phyloP scores from a whole-genome alignment of 2,329 filamentous ascomycete genomes.

The Trichoderma endophyticum region DNA sequence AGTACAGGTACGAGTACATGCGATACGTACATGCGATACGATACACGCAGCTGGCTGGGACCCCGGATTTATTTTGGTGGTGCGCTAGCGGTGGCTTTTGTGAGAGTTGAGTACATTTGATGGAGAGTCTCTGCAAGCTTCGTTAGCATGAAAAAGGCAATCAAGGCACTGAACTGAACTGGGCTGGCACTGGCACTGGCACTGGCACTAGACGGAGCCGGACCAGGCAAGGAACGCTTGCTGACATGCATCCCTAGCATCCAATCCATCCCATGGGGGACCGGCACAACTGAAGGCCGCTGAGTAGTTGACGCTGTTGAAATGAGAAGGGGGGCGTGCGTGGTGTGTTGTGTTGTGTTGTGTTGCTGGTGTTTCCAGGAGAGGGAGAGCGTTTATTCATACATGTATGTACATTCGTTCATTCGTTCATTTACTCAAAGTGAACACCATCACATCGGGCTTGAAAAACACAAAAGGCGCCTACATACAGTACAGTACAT shows the following conservation, averaged over 20 bases:
- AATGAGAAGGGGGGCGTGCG: background rate
- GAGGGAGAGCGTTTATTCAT: background rate
- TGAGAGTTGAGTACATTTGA: no score
- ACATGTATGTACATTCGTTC: background rate
- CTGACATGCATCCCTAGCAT: constrained; percentile 21
- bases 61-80: constrained; percentile 15
- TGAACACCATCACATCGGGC: background rate
- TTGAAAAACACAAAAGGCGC: no score
- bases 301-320: background rate
- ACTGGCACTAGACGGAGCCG: constrained; percentile 2
- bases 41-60: background rate
- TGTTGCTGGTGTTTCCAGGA: background rate
- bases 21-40: no score
- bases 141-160: background rate
- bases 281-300: constrained; percentile 14
- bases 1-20: background rate
- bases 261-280: constrained; percentile 17
- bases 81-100: background rate
- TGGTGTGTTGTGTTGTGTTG: background rate
- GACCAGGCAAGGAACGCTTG: constrained; percentile 20
- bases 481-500: no score
- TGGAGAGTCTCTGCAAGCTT: background rate
- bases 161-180: background rate
- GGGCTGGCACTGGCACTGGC: no score
- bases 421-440: background rate